These are phyloP conservation scores for Bocquillonia castaneifolia DNA, from an alignment of 441 rosid species.

Conservation along the genomic window DNA sequence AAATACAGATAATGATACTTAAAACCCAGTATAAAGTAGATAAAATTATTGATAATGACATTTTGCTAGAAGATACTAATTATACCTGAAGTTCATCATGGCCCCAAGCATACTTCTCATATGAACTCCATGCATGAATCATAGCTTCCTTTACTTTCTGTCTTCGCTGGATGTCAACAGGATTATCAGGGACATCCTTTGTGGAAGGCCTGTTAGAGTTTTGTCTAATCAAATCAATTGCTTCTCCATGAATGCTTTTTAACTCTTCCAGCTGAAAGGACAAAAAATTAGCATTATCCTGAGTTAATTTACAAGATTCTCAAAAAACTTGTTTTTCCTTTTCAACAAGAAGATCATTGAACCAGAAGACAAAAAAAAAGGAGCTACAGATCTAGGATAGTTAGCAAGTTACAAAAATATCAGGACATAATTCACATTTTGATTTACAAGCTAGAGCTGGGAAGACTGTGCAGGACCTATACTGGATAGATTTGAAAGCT, in stretches of 20 bases:
- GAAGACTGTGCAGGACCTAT: not conserved
- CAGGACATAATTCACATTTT: no score
- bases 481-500: not conserved
- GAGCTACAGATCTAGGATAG: not conserved
- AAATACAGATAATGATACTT: not conserved
- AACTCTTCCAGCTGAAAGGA: conserved; percentile 49
- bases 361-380: not conserved
- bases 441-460: not conserved
- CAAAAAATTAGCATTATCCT: not conserved
- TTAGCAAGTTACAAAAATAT: not conserved
- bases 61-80: not conserved
- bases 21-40: not conserved
- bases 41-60: not conserved
- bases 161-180: conserved; percentile 53
- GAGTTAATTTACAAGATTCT: not conserved
- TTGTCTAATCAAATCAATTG: conserved; percentile 15
- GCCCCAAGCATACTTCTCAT: conserved; percentile 99
- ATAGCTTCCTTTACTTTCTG: conserved; percentile 94
- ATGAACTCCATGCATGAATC: conserved; percentile 95
- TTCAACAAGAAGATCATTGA: not conserved
- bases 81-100: conserved; percentile 91
- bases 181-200: conserved; percentile 46
- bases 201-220: conserved; percentile 14
- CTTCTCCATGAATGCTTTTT: conserved; percentile 31
- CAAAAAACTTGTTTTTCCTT: not conserved